Evolutionary conservation across 1,284 basidiomycete genomes (phyloP).

Genomic region (Naganishia liquefaciens): DNA sequence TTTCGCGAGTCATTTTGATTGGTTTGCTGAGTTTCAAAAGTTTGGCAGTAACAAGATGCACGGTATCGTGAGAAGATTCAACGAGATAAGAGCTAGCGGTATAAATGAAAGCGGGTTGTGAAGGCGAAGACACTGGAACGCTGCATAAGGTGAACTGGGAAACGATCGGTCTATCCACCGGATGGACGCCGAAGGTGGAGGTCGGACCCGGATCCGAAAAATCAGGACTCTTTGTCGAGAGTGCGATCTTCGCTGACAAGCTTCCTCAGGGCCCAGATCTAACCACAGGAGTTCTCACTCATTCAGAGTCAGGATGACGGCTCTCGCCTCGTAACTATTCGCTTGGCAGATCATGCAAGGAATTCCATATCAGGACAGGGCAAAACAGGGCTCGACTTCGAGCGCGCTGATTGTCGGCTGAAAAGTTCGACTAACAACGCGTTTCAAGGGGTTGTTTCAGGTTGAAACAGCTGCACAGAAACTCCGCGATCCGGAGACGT

Average conservation of each 20-base stretch:
- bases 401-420: too few species aligned
- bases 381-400: too few species aligned
- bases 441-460: background rate
- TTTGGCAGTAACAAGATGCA: background rate
- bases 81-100: background rate
- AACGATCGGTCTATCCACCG: slow-evolving; percentile 6
- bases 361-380: too few species aligned
- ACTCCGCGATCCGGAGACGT: background rate
- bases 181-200: slow-evolving; percentile 14
- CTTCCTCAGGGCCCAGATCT: too few species aligned
- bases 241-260: too few species aligned
- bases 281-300: too few species aligned
- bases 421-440: too few species aligned
- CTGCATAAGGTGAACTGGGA: background rate
- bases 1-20: slow-evolving; percentile 23
- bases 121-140: background rate
- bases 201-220: background rate
- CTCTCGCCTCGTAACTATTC: too few species aligned
- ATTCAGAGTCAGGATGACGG: too few species aligned
- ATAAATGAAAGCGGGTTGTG: background rate
- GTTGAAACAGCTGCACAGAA: slow-evolving; percentile 1
- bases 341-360: too few species aligned
- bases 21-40: background rate
- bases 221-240: too few species aligned
- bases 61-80: background rate